Conservation (phyloP, 768 basidiomycete species). For the Termitomyces sp. region DNA sequence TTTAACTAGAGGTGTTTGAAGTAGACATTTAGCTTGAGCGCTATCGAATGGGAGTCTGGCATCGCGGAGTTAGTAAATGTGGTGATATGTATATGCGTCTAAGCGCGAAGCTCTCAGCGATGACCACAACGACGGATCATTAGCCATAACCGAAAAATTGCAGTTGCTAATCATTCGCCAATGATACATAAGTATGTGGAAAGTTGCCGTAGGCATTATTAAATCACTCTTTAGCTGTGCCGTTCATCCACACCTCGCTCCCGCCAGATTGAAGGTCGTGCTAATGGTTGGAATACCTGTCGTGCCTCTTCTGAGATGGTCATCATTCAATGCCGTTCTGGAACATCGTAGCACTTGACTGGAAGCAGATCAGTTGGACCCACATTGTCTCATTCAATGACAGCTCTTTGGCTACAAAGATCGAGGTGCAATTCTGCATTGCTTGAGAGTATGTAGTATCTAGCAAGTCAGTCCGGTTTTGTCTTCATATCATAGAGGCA, state of each 20-base stretch:
- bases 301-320: no score
- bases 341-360: neutral
- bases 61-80: neutral
- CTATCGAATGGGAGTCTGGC: neutral
- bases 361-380: neutral
- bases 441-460: neutral
- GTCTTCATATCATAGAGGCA: neutral
- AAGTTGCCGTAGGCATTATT: constrained; percentile 2
- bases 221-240: constrained; percentile 9
- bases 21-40: neutral
- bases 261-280: neutral
- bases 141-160: constrained; percentile 13
- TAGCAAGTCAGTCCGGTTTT: neutral
- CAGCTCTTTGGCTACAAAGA: neutral
- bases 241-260: neutral
- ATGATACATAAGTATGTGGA: neutral
- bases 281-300: neutral
- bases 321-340: neutral
- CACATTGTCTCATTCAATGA: neutral
- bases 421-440: neutral
- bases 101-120: constrained; percentile 21
- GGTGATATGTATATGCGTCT: neutral
- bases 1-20: neutral
- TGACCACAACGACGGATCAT: constrained; percentile 13
- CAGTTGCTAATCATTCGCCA: neutral